Percentiles rank a stretch among this genome's conserved stretches.
phyloP scores from a whole-genome alignment of 2,329 filamentous ascomycete species.

The Chaetomiaceae sp. region DNA sequence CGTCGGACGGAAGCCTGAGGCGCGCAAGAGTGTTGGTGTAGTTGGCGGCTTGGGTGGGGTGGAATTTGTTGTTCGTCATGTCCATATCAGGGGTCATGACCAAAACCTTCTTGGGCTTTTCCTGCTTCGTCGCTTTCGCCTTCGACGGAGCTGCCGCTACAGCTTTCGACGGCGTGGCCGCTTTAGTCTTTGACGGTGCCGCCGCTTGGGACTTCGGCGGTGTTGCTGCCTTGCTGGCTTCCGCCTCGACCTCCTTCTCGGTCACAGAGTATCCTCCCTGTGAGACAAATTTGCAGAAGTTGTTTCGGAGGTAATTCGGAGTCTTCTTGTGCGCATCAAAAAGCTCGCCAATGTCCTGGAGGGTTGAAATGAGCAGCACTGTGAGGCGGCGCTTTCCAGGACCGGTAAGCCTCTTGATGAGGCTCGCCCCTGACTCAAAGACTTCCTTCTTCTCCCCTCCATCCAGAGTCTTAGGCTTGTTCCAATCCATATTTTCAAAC shows the following conservation, averaged over 20 bases:
- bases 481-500: slow-evolving; percentile 6
- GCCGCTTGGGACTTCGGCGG: no score
- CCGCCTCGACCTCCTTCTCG: neutral
- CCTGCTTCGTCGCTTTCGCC: no score
- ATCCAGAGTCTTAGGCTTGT: no score
- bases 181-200: no score
- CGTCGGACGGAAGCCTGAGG: slow-evolving; percentile 11
- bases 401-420: neutral
- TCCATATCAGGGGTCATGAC: neutral
- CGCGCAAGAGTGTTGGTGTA: slow-evolving; percentile 4
- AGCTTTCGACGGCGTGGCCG: no score
- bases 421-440: neutral
- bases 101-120: neutral
- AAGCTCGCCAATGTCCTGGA: slow-evolving; percentile 19
- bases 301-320: neutral
- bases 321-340: neutral
- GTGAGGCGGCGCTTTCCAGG: slow-evolving; percentile 9
- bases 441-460: no score
- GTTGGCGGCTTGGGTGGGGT: neutral
- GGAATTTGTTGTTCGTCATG: slow-evolving; percentile 16
- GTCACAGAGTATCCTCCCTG: slow-evolving; percentile 22
- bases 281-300: slow-evolving; percentile 19
- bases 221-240: neutral
- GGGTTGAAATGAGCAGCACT: slow-evolving; percentile 15
- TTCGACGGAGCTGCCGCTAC: no score